Evolutionary conservation across 495 filamentous ascomycete species (phyloP).

Genomic region (Aspergillus haitiensis): DNA sequence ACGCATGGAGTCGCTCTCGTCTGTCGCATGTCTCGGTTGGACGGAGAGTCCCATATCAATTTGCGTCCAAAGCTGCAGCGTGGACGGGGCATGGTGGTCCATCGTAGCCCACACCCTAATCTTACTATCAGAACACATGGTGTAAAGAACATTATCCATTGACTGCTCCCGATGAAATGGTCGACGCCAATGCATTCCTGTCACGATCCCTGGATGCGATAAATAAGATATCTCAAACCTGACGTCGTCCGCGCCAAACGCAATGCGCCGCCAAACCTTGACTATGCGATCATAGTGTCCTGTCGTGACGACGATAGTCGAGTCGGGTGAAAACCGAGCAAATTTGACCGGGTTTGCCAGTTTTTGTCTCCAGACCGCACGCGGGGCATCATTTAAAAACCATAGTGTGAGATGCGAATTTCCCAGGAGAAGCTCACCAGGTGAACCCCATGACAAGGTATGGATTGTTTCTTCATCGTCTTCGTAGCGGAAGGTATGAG

Average conservation of each 20-base stretch:
- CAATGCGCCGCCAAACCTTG: slow-evolving; percentile 89
- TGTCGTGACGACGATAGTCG: slow-evolving; percentile 77
- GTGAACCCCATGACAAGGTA: slow-evolving; percentile 82
- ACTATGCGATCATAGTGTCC: slow-evolving; percentile 78
- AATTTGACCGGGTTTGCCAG: slow-evolving; percentile 73
- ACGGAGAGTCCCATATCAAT: slow-evolving; percentile 78
- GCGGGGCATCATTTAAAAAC: slow-evolving; percentile 49
- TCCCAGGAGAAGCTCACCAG: slow-evolving; percentile 79
- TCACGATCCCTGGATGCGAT: slow-evolving; percentile 75
- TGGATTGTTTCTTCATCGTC: slow-evolving; percentile 48
- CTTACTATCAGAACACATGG: slow-evolving; percentile 80
- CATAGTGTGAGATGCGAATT: slow-evolving; percentile 71
- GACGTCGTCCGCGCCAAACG: slow-evolving; percentile 79
- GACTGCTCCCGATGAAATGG: slow-evolving; percentile 74
- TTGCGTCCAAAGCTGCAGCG: slow-evolving; percentile 76
- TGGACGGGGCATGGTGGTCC: slow-evolving; percentile 69
- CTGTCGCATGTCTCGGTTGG: slow-evolving; percentile 53
- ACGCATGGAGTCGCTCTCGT: slow-evolving; percentile 34
- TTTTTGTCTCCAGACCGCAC: slow-evolving; percentile 68
- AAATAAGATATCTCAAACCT: slow-evolving; percentile 92
- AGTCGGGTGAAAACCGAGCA: slow-evolving; percentile 82
- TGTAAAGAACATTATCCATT: slow-evolving; percentile 89
- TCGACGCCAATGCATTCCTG: slow-evolving; percentile 79
- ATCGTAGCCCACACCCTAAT: slow-evolving; percentile 81
- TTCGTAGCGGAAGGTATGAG: slow-evolving; percentile 42